Evolutionary conservation across 805 yeast species (phyloP).

Genomic region (Sugiyamaella lignohabitans): DNA sequence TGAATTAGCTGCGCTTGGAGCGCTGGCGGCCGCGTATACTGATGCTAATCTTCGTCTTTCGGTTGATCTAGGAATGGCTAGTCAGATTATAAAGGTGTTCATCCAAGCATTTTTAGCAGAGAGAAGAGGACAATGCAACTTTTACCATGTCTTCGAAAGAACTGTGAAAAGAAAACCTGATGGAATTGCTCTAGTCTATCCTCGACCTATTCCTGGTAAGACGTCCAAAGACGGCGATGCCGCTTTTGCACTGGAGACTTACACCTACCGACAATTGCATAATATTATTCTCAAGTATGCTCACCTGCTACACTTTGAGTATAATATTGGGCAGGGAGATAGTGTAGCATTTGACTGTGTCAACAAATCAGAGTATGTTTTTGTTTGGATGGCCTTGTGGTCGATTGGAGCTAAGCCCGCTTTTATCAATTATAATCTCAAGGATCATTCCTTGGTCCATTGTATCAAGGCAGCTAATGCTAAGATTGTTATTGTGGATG

Average conservation of each 20-base stretch:
- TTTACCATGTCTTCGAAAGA: slow-evolving; percentile 65
- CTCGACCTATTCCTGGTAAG: slow-evolving; percentile 38
- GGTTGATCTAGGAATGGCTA: slow-evolving; percentile 50
- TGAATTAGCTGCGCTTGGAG: slow-evolving; percentile 18
- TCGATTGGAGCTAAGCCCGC: slow-evolving; percentile 87
- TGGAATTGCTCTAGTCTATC: slow-evolving; percentile 56
- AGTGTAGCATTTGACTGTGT: slow-evolving; percentile 69
- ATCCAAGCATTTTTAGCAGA: slow-evolving; percentile 33
- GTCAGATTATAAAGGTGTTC: slow-evolving; percentile 39
- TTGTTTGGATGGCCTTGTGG: slow-evolving; percentile 84
- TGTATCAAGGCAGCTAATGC: slow-evolving; percentile 67
- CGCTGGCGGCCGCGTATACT: slow-evolving; percentile 36
- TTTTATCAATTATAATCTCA: slow-evolving; percentile 72
- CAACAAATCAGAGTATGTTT: slow-evolving; percentile 75
- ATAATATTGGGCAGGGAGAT: slow-evolving; percentile 59
- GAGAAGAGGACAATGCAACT: slow-evolving; percentile 39
- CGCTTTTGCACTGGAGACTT: slow-evolving; percentile 50
- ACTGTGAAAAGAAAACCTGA: slow-evolving; percentile 46
- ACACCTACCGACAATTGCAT: slow-evolving; percentile 64
- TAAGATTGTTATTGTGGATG: slow-evolving; percentile 64
- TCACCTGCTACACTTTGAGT: slow-evolving; percentile 53
- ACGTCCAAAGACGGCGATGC: slow-evolving; percentile 26
- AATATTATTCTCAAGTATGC: slow-evolving; percentile 62
- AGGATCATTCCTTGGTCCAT: slow-evolving; percentile 69
- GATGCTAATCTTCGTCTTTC: slow-evolving; percentile 41